Evolutionary conservation across 192 early-diverging fungal species (phyloP).

Genomic region (Phlyctochytrium bullatum): DNA sequence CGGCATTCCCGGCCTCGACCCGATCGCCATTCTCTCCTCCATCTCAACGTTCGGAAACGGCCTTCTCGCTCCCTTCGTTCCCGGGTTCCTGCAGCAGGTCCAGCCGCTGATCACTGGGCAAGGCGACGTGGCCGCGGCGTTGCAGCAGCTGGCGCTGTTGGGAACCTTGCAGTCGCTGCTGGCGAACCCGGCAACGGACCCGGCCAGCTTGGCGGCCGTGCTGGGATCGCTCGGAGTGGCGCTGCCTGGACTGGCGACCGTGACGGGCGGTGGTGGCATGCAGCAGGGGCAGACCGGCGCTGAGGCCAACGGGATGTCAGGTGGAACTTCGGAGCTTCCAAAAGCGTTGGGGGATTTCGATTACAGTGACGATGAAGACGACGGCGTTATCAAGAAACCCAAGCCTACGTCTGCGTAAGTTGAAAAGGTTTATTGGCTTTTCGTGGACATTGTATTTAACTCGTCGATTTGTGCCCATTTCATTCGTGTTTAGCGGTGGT

Average conservation of each 20-base stretch:
- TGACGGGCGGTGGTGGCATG: no score
- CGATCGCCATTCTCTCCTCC: neutral
- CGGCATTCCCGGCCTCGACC: neutral
- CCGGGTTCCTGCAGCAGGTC: neutral
- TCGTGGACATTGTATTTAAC: no score
- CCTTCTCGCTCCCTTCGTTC: neutral
- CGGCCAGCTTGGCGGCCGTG: neutral
- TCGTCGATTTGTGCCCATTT: no score
- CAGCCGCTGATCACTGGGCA: neutral
- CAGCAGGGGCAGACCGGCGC: no score
- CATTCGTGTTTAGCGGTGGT: no score
- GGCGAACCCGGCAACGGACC: neutral
- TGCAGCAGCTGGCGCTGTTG: neutral
- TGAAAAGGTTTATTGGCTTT: no score
- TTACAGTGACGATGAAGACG: constrained; percentile 18
- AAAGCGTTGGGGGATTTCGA: constrained; percentile 8
- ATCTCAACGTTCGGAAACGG: neutral
- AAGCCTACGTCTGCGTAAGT: neutral
- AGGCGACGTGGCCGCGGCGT: neutral
- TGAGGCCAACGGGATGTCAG: neutral
- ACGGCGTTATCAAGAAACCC: constrained; percentile 5
- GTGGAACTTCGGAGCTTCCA: neutral
- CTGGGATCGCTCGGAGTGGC: neutral
- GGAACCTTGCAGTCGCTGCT: neutral
- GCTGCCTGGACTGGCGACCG: neutral